A percentile compares a stretch with the other conserved stretches of the same genome.
These are phyloP conservation scores for Leptodontidium sp. DNA, from an alignment of 2,329 filamentous ascomycete species.

Conservation along the genomic window DNA sequence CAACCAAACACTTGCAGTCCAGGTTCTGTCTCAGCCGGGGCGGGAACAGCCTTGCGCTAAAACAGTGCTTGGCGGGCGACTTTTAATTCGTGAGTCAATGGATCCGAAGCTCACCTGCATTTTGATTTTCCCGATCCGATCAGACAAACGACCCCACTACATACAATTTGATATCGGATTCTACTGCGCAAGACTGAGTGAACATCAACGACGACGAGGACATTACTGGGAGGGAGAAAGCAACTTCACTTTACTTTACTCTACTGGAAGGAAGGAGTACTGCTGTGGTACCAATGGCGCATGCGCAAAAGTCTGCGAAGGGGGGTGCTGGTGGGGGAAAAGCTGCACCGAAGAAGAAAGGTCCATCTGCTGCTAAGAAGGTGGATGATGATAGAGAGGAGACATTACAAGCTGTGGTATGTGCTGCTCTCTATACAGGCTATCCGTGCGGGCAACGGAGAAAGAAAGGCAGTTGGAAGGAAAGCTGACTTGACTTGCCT, in stretches of 20 bases:
- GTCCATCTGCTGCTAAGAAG: conserved; percentile 39
- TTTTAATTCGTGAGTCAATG: conserved; percentile 17
- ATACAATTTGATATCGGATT: not conserved
- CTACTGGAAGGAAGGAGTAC: not conserved
- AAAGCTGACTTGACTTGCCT: conserved; percentile 27
- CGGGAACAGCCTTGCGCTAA: conserved; percentile 23
- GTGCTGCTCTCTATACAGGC: conserved; percentile 11
- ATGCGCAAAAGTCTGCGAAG: conserved; percentile 39
- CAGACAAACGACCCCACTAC: conserved; percentile 5
- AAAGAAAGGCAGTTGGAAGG: not conserved
- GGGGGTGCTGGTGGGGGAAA: conserved; percentile 39
- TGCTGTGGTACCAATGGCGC: conserved; percentile 32
- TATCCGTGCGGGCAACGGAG: not conserved
- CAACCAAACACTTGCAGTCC: not conserved
- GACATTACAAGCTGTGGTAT: conserved; percentile 48
- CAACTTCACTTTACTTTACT: not conserved
- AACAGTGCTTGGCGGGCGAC: not conserved
- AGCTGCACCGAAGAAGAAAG: conserved; percentile 43
- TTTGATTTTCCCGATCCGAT: too few relatives aligned
- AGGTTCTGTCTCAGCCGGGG: not conserved
- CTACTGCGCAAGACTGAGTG: not conserved
- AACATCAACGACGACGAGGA: not conserved
- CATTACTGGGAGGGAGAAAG: not conserved
- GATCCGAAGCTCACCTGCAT: too few relatives aligned
- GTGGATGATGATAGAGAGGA: conserved; percentile 48